Percentiles rank a stretch among this genome's conserved stretches.
Conservation (phyloP, 768 basidiomycete species). For the Pleurotus platypus region DNA sequence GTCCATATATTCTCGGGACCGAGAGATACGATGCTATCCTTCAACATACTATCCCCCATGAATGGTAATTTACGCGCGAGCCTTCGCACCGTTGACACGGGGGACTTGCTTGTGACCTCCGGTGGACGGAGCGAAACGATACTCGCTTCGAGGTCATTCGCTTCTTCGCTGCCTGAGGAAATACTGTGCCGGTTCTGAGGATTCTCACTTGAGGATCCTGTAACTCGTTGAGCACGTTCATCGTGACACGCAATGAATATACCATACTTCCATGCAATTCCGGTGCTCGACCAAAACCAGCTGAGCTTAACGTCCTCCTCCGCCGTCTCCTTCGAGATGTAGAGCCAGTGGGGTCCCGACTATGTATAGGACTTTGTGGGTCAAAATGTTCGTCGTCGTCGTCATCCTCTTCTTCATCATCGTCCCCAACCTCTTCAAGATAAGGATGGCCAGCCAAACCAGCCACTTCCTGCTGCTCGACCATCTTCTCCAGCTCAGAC, state of each 20-base stretch:
- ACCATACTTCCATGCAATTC: neutral
- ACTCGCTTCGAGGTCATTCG: constrained; percentile 37
- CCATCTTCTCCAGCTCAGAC: constrained; percentile 51
- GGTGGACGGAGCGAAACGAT: constrained; percentile 21
- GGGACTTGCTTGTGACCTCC: constrained; percentile 7
- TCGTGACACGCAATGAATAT: neutral
- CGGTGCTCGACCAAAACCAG: constrained; percentile 12
- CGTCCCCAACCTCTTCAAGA: constrained; percentile 58
- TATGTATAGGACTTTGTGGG: constrained; percentile 29
- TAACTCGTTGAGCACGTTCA: neutral
- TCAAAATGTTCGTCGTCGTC: constrained; percentile 37
- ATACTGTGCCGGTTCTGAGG: constrained; percentile 17
- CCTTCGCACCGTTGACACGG: neutral
- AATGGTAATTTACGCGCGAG: constrained; percentile 7
- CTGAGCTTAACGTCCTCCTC: constrained; percentile 28
- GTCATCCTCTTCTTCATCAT: constrained; percentile 56
- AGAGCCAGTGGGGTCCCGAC: constrained; percentile 16
- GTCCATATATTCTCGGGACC: constrained; percentile 65
- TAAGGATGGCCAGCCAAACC: constrained; percentile 47
- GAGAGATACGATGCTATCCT: constrained; percentile 47
- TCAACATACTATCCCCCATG: constrained; percentile 39
- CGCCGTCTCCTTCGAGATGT: constrained; percentile 16
- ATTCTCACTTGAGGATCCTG: constrained; percentile 5
- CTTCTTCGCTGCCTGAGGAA: constrained; percentile 31
- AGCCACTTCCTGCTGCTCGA: constrained; percentile 56